Base-by-base conservation (phyloP, 225 moss, liverwort and hornwort species). In the Antitrichia curtipendula region DNA sequence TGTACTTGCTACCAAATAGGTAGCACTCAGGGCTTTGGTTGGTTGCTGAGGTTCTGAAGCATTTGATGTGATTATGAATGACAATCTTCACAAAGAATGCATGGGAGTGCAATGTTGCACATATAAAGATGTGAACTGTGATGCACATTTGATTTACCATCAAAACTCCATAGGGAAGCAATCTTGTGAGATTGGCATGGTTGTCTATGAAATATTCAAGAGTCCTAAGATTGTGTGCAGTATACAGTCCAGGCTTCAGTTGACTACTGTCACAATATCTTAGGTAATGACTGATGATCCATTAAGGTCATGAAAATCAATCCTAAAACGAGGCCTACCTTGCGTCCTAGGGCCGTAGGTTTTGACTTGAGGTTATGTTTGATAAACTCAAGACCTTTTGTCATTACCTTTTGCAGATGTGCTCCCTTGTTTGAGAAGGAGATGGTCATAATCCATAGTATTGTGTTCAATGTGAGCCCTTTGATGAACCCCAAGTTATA, bases 381-480 rank as follows among this genome's bases (percentile, higher is more conserved):
- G 5, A 52, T 53, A 76, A 36, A 3, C 9, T 22, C 6, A 3
- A 75, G 36, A n/a, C 10, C 53, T 76, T 54, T 24, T 53, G 16
- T 22, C 3, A 2, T 49, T 6, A 20, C 31, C 29, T 1, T 0
- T 47, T 73, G 12, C 0, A 52, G 3, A 12, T 18, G 0, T 31
- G 7, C 7, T 32, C 12, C 20, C 2, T 49, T 20, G 53, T 36
- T 52, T 53, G 76, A 54, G 76, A 24, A 53, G 9, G 1, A 53
- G 47, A 47, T 10, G 4, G 12, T 24, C 1, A 16, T 20, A 24
- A 54, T n/a, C 9, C 54, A 1, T n/a, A 9, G 9, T 76, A 3
- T n/a, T 54, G 54, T 53, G 2, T 53, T 36, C 9, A 14, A 23
- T 54, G 9, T n/a, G 8, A 54, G 76, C 9, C 14, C n/a, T 22